Conservation (phyloP, 345 rosid genomes). For the Stellera chamaejasme region DNA sequence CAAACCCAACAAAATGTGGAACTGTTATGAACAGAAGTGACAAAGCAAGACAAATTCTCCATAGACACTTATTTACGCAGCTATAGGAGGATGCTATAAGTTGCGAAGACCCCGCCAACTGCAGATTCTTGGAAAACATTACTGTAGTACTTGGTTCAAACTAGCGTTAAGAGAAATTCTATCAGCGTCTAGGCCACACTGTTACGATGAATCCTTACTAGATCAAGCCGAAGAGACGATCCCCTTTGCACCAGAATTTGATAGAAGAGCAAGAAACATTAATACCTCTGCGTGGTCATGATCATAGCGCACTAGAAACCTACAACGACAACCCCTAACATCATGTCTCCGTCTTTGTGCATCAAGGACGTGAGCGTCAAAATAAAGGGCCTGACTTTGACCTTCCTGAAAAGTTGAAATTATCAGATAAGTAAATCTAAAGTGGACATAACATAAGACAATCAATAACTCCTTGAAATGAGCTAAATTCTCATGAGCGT, state of each 20-base stretch:
- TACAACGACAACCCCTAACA: constrained; percentile 97
- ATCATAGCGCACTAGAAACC: constrained; percentile 93
- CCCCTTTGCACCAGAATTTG: too few relatives aligned
- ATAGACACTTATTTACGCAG: neutral
- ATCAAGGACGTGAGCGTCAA: constrained; percentile 91
- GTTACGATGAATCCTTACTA: neutral
- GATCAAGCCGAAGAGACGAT: neutral
- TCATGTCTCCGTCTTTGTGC: constrained; percentile 98
- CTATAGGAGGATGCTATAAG: neutral
- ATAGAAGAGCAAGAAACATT: neutral
- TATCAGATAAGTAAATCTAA: constrained; percentile 4
- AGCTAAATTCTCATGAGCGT: constrained; percentile 2
- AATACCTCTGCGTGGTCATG: constrained; percentile 94
- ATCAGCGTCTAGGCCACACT: too few relatives aligned
- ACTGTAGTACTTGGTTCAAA: too few relatives aligned
- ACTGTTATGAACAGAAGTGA: neutral
- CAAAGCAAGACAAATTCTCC: neutral
- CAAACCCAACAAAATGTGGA: neutral
- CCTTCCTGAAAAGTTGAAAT: constrained; percentile 62
- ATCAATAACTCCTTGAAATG: neutral
- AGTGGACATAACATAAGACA: neutral
- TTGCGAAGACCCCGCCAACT: too few relatives aligned
- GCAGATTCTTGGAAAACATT: too few relatives aligned
- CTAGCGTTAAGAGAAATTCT: too few relatives aligned
- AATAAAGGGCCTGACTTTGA: constrained; percentile 97